These are phyloP conservation scores for Plasmodium reichenowi DNA, from an alignment of 169 alveolate species.

Conservation along the genomic window DNA sequence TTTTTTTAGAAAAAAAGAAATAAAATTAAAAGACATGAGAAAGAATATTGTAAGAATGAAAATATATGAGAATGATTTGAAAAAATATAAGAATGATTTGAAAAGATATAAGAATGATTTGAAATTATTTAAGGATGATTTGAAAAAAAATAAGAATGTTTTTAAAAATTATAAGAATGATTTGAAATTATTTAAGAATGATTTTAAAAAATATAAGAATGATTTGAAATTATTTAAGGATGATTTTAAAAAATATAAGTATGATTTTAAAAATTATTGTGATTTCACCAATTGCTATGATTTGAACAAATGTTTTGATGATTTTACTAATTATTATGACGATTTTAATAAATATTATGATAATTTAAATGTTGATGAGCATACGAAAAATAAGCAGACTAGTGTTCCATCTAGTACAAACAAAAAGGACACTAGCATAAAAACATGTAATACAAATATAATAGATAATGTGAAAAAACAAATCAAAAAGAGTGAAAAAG, in stretches of 20 bases:
- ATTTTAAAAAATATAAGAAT: background rate
- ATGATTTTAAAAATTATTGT: background rate
- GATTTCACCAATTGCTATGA: background rate
- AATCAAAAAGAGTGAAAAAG: background rate
- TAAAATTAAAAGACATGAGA: background rate
- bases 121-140: too few relatives aligned
- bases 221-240: too few relatives aligned
- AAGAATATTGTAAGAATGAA: background rate
- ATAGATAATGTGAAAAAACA: background rate
- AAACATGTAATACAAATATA: background rate
- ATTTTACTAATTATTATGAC: too few relatives aligned
- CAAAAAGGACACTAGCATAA: background rate
- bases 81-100: too few relatives aligned
- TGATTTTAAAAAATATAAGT: background rate
- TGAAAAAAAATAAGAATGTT: too few relatives aligned
- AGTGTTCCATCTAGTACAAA: background rate
- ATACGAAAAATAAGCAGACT: background rate
- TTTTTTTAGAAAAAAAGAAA: background rate
- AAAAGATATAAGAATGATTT: background rate
- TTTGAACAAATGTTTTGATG: too few relatives aligned
- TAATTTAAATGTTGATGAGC: background rate
- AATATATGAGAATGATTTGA: background rate
- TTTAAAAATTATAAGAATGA: too few relatives aligned
- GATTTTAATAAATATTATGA: constrained; percentile 12
- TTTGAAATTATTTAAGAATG: too few relatives aligned